Base-by-base conservation (phyloP, 208 protist genomes). In the Acanthamoeba triangularis region DNA sequence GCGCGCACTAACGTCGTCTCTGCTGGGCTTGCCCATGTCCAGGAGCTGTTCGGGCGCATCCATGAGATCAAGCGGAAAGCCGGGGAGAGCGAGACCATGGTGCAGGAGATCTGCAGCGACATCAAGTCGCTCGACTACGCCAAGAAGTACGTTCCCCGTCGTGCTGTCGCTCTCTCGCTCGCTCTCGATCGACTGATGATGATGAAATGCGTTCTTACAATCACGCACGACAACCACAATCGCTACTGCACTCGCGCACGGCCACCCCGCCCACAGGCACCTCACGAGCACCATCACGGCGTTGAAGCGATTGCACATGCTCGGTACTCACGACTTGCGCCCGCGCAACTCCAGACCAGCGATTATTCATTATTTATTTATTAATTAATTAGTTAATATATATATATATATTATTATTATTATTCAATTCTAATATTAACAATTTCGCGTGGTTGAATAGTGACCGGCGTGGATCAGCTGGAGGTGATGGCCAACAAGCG, bases 91-190 rank as follows among this genome's bases (percentile, higher is more conserved):
- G 99, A 99, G 96, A 97, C 98, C 72, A 99, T 99, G 35, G 98
- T 99, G 72, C 98, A 98, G 65, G 98, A 99, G 72, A 97, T 99
- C 63, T 99, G 98, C 82, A 98, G 98, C 49, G 98, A 99, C 96
- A 99, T 99, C 91, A 97, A 98, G 87, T 97, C 98, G 80, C 97
- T 99, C 28, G 99, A 99, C 96, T 98, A 98, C 82, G 99, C 98
- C 49, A 99, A 99, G 95, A 96, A 95, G 87, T 96, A 97, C 92
- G n/a, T n/a, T n/a, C n/a, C n/a, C n/a, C n/a, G n/a, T n/a, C n/a
- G n/a, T n/a, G n/a, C n/a, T n/a, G n/a, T n/a, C n/a, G n/a, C n/a
- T n/a, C 49, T 16, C 56, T 13, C 56, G 2, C 56, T 2, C 56
- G 18, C 56, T 23, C 56, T 61, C 56, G 56, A 5, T 54, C 13